Percentiles rank a stretch among this genome's conserved stretches.
phyloP scores from a whole-genome alignment of 805 yeast genomes.

The Candida cerambycidarum region DNA sequence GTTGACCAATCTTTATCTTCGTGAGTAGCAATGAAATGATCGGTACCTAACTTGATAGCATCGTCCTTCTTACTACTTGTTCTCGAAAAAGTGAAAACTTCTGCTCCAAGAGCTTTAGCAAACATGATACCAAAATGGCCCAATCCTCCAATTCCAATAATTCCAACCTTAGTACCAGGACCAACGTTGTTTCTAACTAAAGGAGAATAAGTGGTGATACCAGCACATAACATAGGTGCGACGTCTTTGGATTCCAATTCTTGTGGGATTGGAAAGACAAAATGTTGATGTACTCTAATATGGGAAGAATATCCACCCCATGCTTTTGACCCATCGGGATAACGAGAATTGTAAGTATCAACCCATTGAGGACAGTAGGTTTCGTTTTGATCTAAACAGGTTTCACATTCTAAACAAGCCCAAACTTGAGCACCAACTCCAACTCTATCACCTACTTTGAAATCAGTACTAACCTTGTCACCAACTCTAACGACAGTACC shows the following conservation, averaged over 20 bases:
- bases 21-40: slow-evolving; percentile 46
- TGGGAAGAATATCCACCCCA: slow-evolving; percentile 54
- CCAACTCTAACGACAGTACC: slow-evolving; percentile 64
- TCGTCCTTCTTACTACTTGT: slow-evolving; percentile 27
- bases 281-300: slow-evolving; percentile 42
- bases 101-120: slow-evolving; percentile 61
- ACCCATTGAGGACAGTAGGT: slow-evolving; percentile 51
- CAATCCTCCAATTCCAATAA: slow-evolving; percentile 66
- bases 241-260: slow-evolving; percentile 38
- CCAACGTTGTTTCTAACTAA: slow-evolving; percentile 39
- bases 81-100: slow-evolving; percentile 32
- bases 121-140: slow-evolving; percentile 64
- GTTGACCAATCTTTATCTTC: slow-evolving; percentile 44
- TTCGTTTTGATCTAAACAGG: slow-evolving; percentile 43
- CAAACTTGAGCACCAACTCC: slow-evolving; percentile 75
- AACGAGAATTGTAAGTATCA: slow-evolving; percentile 52
- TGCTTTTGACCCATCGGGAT: slow-evolving; percentile 22
- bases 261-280: slow-evolving; percentile 51
- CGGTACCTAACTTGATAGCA: slow-evolving; percentile 33
- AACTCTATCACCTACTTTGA: slow-evolving; percentile 69
- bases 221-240: slow-evolving; percentile 60
- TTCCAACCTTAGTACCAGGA: slow-evolving; percentile 49
- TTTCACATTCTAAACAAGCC: slow-evolving; percentile 61
- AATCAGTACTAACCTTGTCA: slow-evolving; percentile 40
- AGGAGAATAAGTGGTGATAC: slow-evolving; percentile 55